Percentiles rank a stretch among this genome's conserved stretches.
These are phyloP conservation scores for Tetrahymena malaccensis DNA, from an alignment of 73 alveolate genomes.

Conservation along the genomic window DNA sequence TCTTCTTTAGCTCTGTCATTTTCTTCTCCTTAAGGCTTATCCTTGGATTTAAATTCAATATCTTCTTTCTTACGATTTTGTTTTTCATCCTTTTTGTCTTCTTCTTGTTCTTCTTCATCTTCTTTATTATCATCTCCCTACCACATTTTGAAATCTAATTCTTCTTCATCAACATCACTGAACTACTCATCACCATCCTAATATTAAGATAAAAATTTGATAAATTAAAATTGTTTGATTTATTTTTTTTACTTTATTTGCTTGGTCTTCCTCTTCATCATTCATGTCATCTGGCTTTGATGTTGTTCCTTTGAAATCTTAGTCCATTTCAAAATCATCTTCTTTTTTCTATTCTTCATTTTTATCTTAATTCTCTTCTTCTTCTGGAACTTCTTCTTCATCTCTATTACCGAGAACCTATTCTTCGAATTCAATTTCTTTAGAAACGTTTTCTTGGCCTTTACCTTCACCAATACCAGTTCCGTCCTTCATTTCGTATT, in stretches of 20 bases:
- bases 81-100: slow-evolving; percentile 47
- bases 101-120: slow-evolving; percentile 44
- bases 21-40: slow-evolving; percentile 6
- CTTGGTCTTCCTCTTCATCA: slow-evolving; percentile 15
- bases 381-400: slow-evolving; percentile 2
- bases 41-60: slow-evolving; percentile 46
- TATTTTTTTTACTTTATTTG: neutral
- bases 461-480: slow-evolving; percentile 35
- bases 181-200: slow-evolving; percentile 15
- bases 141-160: slow-evolving; percentile 62
- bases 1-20: slow-evolving; percentile 23
- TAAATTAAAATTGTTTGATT: neutral
- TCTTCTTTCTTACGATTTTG: slow-evolving; percentile 57
- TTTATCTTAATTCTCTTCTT: slow-evolving; percentile 5
- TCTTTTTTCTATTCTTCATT: slow-evolving; percentile 8
- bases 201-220: too few species aligned
- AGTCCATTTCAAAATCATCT: slow-evolving; percentile 20
- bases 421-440: slow-evolving; percentile 26
- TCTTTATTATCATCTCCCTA: slow-evolving; percentile 64
- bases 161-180: slow-evolving; percentile 50
- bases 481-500: neutral
- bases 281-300: slow-evolving; percentile 3
- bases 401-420: slow-evolving; percentile 12
- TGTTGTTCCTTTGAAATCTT: slow-evolving; percentile 23
- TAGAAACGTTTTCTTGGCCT: slow-evolving; percentile 19